Evolutionary conservation across 1,284 basidiomycete species (phyloP), one percentile per base, ranked within the genome.

Genomic region (Fereydounia khargensis): DNA sequence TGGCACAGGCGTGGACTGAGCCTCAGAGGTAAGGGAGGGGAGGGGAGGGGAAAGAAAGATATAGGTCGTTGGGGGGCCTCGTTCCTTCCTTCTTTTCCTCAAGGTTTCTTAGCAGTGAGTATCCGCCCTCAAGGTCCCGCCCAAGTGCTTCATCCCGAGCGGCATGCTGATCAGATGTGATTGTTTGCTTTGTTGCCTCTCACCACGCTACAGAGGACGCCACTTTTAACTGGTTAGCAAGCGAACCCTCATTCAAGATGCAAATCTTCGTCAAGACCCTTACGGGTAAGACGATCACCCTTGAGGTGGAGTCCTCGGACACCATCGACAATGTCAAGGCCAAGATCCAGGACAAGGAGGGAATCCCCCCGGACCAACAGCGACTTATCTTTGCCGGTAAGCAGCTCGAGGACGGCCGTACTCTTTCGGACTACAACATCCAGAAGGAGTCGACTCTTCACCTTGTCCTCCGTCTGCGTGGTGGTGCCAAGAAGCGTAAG

Each of bases 401-500:
- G 82, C 92, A 97, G 81, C 87, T 97, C 42, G 79, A 79, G 67
- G 79, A 79, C 57, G 79, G 78, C 35, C 70, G 78, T 32, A 79
- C 78, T 21, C 74, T 79, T 38, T 74, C 74, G 48, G 78, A 79
- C 47, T 82, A 87, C 77, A 97, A 97, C 77, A 82, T 79, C 73
- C 92, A 97, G 76, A 95, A 95, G 76, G 68, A 74, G 62, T 61
- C 63, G 32, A 72, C 70, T 27, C 60, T 72, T 25, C 70, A 72
- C 62, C 62, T 72, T 9, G 70, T 72, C 49, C 70, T 72, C 32
- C 68, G 70, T 76, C 87, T 94, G 40, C 90, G 90, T 81, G 90
- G 90, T 83, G 91, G 90, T 83, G 90, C 86, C 68, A 94, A 94
- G 88, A 97, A 97, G 86, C 86, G 94, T 79, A 98, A 98, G 86